Percentiles rank a stretch among this genome's conserved stretches.
phyloP scores from a whole-genome alignment of 345 rosid species.

The Citrus reticulata region DNA sequence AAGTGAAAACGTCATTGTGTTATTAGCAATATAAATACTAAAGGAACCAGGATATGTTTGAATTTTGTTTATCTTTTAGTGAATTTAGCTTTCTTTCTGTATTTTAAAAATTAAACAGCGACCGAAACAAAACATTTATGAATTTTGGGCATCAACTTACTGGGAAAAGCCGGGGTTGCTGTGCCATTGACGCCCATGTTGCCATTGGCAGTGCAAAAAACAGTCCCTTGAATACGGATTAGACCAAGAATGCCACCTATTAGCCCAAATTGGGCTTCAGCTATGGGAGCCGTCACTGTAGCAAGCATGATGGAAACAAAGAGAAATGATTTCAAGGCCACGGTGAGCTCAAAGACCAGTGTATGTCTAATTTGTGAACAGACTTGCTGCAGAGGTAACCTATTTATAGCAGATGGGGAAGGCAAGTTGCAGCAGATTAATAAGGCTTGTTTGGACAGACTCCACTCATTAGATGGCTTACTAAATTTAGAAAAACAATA shows the following conservation, averaged over 20 bases:
- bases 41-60: not conserved
- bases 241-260: conserved; percentile 32
- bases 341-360: not conserved
- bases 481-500: not conserved
- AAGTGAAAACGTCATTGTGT: not conserved
- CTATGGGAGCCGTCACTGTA: conserved; percentile 25
- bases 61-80: too few relatives aligned
- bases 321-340: conserved; percentile 31
- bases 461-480: not conserved
- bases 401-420: conserved; percentile 27
- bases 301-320: conserved; percentile 22
- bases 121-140: not conserved
- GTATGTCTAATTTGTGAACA: not conserved
- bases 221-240: conserved; percentile 40
- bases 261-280: conserved; percentile 51
- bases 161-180: conserved; percentile 39
- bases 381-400: not conserved
- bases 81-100: too few relatives aligned
- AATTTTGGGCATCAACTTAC: conserved; percentile 24
- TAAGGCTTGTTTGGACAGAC: conserved; percentile 3
- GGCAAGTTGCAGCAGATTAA: conserved; percentile 29
- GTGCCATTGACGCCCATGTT: conserved; percentile 31
- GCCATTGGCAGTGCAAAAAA: conserved; percentile 49
- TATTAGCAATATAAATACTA: not conserved
- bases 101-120: too few relatives aligned